These are phyloP conservation scores for Fusarium palustre DNA, from an alignment of 2,329 filamentous ascomycete species.

Conservation along the genomic window DNA sequence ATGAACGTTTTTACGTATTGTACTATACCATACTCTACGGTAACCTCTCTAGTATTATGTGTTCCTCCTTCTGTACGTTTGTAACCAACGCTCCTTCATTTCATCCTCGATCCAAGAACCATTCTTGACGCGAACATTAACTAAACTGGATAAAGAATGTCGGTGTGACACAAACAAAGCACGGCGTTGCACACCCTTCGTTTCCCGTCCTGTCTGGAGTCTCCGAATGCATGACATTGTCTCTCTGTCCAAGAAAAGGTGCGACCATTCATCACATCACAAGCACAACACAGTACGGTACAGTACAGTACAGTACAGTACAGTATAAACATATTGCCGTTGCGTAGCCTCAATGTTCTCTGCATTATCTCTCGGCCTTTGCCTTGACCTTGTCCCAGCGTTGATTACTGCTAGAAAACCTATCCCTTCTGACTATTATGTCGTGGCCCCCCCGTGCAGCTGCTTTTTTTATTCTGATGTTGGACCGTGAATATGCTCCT, in stretches of 20 bases:
- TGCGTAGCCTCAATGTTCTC: constrained; percentile 38
- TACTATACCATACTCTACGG: background rate
- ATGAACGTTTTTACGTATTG: constrained; percentile 6
- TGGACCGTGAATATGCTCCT: constrained; percentile 3
- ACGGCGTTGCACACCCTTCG: constrained; percentile 41
- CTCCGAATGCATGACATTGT: constrained; percentile 35
- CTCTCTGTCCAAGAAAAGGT: constrained; percentile 28
- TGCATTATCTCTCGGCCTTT: constrained; percentile 43
- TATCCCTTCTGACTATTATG: constrained; percentile 28
- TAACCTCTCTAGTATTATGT: background rate
- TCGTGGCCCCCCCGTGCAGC: constrained; percentile 22
- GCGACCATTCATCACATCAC: constrained; percentile 12
- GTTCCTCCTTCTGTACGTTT: constrained; percentile 6
- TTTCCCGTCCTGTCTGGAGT: constrained; percentile 42
- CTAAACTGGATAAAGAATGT: constrained; percentile 6
- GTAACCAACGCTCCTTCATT: constrained; percentile 24
- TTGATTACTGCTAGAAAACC: constrained; percentile 9
- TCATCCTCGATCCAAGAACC: constrained; percentile 10
- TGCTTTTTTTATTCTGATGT: constrained; percentile 23
- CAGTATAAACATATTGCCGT: constrained; percentile 24
- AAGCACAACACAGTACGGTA: constrained; percentile 7
- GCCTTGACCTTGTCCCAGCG: constrained; percentile 21
- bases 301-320: constrained; percentile 2
- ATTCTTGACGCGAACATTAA: constrained; percentile 30
- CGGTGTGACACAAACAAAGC: constrained; percentile 46